phyloP scores from a whole-genome alignment of 768 basidiomycete species.

The Leccinum olivaceopallidum region DNA sequence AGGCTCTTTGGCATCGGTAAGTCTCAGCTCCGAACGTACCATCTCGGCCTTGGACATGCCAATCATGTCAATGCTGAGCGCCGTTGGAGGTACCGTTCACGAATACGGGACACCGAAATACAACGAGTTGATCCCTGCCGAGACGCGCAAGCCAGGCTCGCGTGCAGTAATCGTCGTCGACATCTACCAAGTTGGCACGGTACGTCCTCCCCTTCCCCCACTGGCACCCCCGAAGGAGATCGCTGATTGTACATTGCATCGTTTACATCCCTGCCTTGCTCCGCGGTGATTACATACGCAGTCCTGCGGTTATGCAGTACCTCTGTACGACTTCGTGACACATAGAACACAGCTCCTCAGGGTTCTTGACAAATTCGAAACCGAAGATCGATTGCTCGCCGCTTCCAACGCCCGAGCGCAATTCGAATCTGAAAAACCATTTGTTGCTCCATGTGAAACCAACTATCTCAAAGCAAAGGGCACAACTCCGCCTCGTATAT shows the following conservation, averaged over 20 bases:
- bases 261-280: background rate
- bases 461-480: conserved; percentile 6
- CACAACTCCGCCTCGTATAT: conserved; percentile 25
- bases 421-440: background rate
- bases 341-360: conserved; percentile 55
- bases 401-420: conserved; percentile 1
- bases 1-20: conserved; percentile 60
- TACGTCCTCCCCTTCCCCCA: conserved; percentile 25
- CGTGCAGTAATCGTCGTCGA: conserved; percentile 60
- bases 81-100: conserved; percentile 49
- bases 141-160: conserved; percentile 53
- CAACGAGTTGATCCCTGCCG: conserved; percentile 48
- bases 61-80: background rate
- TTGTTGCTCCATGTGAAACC: conserved; percentile 4
- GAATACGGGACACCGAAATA: conserved; percentile 67
- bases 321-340: conserved; percentile 55
- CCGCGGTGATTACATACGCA: conserved; percentile 23
- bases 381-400: conserved; percentile 33
- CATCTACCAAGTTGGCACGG: conserved; percentile 53
- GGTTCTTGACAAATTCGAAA: conserved; percentile 43
- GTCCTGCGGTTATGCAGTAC: conserved; percentile 70
- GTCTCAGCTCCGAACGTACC: background rate
- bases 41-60: conserved; percentile 9
- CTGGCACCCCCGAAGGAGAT: background rate
- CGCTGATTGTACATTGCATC: conserved; percentile 1